Percentiles rank a stretch among this genome's conserved stretches.
These are phyloP conservation scores for Mariannaea sp. DNA, from an alignment of 2,329 filamentous ascomycete genomes.

Conservation along the genomic window DNA sequence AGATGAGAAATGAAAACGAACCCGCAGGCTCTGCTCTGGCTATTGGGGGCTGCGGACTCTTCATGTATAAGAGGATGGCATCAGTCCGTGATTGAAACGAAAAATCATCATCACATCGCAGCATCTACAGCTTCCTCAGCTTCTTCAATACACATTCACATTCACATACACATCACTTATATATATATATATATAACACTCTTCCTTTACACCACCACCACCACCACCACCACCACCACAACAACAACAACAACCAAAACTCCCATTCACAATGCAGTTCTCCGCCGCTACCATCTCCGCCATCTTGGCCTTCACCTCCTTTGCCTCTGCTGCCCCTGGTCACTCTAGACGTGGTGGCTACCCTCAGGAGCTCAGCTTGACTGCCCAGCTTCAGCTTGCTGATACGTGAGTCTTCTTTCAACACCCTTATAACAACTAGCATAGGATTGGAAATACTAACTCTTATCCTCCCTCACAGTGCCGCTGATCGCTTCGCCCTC, in stretches of 20 bases:
- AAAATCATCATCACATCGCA: constrained; percentile 24
- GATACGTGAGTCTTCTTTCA: constrained; percentile 41
- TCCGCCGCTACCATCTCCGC: constrained; percentile 41
- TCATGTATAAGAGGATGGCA: constrained; percentile 33
- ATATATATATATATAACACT: background rate
- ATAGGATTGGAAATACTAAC: too few relatives aligned
- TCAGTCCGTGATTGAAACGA: constrained; percentile 19
- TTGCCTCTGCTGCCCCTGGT: constrained; percentile 37
- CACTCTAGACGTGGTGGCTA: constrained; percentile 19
- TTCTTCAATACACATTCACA: background rate
- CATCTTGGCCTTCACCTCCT: constrained; percentile 47
- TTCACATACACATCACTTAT: background rate
- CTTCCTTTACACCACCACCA: background rate
- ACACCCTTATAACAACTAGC: too few relatives aligned
- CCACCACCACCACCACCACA: background rate
- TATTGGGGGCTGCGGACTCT: background rate
- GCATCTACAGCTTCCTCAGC: background rate
- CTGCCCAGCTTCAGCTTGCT: constrained; percentile 47
- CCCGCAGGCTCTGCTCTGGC: too few relatives aligned
- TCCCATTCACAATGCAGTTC: constrained; percentile 43
- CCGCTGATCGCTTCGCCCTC: constrained; percentile 50
- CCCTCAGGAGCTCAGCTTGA: constrained; percentile 37
- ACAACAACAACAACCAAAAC: too few relatives aligned
- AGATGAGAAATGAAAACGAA: background rate
- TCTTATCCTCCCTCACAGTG: constrained; percentile 38